Evolutionary conservation across 768 basidiomycete genomes (phyloP), one percentile per base, ranked within the genome.

Genomic region (Filobasidium wieringae): DNA sequence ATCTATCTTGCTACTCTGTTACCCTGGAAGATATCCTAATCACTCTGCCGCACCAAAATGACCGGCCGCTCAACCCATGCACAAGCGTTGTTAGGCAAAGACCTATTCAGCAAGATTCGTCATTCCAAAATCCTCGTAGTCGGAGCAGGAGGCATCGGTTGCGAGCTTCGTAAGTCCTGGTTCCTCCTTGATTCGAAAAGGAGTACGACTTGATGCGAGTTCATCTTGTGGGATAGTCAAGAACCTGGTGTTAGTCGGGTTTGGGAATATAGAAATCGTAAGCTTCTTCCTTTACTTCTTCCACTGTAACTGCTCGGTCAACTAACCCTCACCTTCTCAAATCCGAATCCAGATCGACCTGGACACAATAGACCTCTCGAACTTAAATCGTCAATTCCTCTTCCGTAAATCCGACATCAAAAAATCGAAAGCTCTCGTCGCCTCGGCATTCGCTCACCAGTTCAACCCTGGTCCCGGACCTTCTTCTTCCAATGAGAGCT

Each of bases 351-450:
- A 76, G 69, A 79, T 99, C 58, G 93, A 99, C 75, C 79, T 99
- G 62, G 93, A 99, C 75, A 99, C 93, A 19, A 99, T 99, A 72
- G 93, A 99, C 78, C 79, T 99, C 40, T 93, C 90, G 50, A 99
- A 99, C 72, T 78, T 97, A 53, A 99, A 99, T 68, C 81, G 93
- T 22, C 93, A 97, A 67, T 99, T 97, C 72, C 77, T 99, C 37
- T 99, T 99, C 76, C 81, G 82, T 62, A 97, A 96, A 76, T 93
- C 93, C 69, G 91, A 97, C 67, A 86, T 99, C 55, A 95, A 95
- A 70, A 87, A 95, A 68, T 86, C 91, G 66, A 99, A 99, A 77
- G 87, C 93, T 1, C 69, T 92, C 75, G 91, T 89, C 59, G 72
- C 74, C 40, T 68, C 72, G 7, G 69, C 67, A 1, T 68, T 69